phyloP scores from a whole-genome alignment of 768 basidiomycete genomes.

The Exidia glandulosa region DNA sequence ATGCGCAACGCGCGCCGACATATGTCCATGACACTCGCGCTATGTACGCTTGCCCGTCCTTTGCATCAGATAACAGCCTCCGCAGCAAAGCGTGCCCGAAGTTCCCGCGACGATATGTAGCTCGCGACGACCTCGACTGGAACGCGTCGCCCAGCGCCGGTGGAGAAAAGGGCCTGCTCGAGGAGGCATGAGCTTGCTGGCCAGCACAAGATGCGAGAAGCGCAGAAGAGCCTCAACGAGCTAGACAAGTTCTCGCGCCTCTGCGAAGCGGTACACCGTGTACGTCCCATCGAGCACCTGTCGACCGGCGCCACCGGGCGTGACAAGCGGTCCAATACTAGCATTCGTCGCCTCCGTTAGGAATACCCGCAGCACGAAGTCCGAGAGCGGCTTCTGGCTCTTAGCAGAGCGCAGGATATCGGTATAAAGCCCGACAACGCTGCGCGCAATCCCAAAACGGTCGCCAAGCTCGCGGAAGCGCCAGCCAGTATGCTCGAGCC shows the following conservation, averaged over 20 bases:
- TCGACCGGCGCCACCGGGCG: conserved; percentile 51
- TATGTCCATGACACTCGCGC: no score
- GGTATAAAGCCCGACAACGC: conserved; percentile 55
- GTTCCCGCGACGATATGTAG: conserved; percentile 55
- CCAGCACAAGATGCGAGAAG: conserved; percentile 51
- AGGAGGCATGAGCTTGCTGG: conserved; percentile 53
- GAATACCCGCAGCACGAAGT: conserved; percentile 49
- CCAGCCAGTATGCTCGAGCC: conserved; percentile 81
- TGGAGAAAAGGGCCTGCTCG: conserved; percentile 58
- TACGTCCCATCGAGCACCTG: conserved; percentile 51
- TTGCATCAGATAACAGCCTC: conserved; percentile 60
- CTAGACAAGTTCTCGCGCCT: conserved; percentile 55
- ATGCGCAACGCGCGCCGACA: no score
- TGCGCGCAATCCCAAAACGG: conserved; percentile 69
- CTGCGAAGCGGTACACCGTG: conserved; percentile 51
- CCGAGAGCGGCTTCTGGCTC: conserved; percentile 44
- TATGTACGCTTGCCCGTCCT: no score
- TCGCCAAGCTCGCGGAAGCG: conserved; percentile 74
- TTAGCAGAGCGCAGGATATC: conserved; percentile 48
- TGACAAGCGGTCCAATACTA: conserved; percentile 70
- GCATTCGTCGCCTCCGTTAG: conserved; percentile 67
- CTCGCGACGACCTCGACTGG: conserved; percentile 65
- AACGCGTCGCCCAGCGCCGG: conserved; percentile 43
- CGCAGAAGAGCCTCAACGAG: conserved; percentile 58
- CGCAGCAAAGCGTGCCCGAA: conserved; percentile 48